A percentile compares a stretch with the other conserved stretches of the same genome.
Evolutionary conservation across 2,329 filamentous ascomycete species (phyloP).

Genomic region (Magnaporthiopsis poae): DNA sequence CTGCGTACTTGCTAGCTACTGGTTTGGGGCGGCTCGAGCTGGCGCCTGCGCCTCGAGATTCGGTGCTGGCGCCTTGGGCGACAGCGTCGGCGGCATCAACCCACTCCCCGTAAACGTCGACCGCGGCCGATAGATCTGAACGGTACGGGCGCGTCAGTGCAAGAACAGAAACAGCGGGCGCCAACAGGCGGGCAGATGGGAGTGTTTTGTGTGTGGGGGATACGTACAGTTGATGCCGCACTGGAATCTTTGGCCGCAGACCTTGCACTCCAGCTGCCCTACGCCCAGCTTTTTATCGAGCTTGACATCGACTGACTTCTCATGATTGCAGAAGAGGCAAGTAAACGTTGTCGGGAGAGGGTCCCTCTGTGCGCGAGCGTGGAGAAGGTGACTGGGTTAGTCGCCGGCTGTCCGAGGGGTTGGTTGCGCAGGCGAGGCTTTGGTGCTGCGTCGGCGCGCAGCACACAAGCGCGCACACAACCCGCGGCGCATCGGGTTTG

Average conservation of each 20-base stretch:
- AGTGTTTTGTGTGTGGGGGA: neutral
- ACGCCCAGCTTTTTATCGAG: slow-evolving; percentile 87
- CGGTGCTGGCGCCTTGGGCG: slow-evolving; percentile 22
- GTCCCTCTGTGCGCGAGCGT: slow-evolving; percentile 34
- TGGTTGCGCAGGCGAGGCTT: neutral
- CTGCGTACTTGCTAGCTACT: slow-evolving; percentile 14
- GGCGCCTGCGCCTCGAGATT: neutral
- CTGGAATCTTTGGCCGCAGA: slow-evolving; percentile 89
- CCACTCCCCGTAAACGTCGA: slow-evolving; percentile 97
- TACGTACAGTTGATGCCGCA: slow-evolving; percentile 79
- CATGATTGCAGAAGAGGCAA: slow-evolving; percentile 97
- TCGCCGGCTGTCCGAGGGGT: neutral
- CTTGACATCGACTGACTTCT: slow-evolving; percentile 82
- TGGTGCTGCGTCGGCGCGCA: neutral
- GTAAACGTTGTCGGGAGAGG: slow-evolving; percentile 76
- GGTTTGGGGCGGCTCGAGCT: slow-evolving; percentile 8
- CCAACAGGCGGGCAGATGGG: neutral
- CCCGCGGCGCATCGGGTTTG: neutral
- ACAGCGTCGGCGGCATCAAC: slow-evolving; percentile 67
- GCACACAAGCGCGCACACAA: neutral
- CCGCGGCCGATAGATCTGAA: slow-evolving; percentile 73
- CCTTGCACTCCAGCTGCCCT: slow-evolving; percentile 77
- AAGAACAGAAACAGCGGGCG: neutral
- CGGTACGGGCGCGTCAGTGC: slow-evolving; percentile 10
- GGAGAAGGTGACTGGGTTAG: slow-evolving; percentile 3